Percentiles rank a stretch among this genome's conserved stretches.
Evolutionary conservation across 1,284 basidiomycete genomes (phyloP).

Genomic region (Cystobasidium sp.): DNA sequence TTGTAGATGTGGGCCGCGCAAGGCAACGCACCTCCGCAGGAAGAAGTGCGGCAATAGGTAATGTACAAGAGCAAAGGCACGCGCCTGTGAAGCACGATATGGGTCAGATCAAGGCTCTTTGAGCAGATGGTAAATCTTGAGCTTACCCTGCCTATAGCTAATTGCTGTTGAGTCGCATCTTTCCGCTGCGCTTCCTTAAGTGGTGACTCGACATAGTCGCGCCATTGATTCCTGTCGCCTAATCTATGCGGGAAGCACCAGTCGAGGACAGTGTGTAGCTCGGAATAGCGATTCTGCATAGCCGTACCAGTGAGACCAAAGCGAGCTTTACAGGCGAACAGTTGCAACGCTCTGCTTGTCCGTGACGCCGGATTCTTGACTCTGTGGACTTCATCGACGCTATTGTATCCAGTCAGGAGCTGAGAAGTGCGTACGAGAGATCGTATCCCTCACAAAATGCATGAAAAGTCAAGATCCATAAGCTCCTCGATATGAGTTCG

Average conservation of each 20-base stretch:
- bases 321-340: slow-evolving; percentile 66
- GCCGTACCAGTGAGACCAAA: slow-evolving; percentile 80
- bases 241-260: slow-evolving; percentile 75
- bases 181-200: slow-evolving; percentile 67
- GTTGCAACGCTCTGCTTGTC: slow-evolving; percentile 68
- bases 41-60: slow-evolving; percentile 75
- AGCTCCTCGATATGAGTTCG: slow-evolving; percentile 69
- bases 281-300: slow-evolving; percentile 82
- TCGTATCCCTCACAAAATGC: slow-evolving; percentile 41
- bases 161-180: slow-evolving; percentile 68
- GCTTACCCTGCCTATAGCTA: slow-evolving; percentile 61
- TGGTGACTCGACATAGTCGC: slow-evolving; percentile 67
- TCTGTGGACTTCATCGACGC: slow-evolving; percentile 81
- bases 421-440: not conserved
- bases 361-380: slow-evolving; percentile 72
- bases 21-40: slow-evolving; percentile 66
- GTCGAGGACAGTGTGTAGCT: slow-evolving; percentile 79
- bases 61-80: slow-evolving; percentile 62
- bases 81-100: slow-evolving; percentile 61
- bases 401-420: slow-evolving; percentile 60
- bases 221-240: slow-evolving; percentile 72
- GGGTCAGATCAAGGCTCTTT: slow-evolving; percentile 67
- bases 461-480: slow-evolving; percentile 61
- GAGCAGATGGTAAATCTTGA: slow-evolving; percentile 46
- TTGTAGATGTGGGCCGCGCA: not conserved